Conservation (phyloP, 306 rosid genomes). For the Gleditsia sinensis region DNA sequence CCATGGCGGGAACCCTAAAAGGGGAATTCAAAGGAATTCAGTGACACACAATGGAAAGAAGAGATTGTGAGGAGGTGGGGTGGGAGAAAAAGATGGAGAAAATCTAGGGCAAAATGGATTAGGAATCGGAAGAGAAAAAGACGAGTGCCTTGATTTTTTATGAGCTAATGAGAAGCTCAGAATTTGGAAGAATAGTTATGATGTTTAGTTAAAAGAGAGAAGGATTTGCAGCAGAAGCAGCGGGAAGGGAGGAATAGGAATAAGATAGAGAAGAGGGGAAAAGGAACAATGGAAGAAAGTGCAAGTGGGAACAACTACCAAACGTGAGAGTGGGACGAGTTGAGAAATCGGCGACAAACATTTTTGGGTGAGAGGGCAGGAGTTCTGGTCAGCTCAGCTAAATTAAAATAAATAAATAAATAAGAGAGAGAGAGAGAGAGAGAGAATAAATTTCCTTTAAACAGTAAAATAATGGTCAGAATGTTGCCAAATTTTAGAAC, state of each 20-base stretch:
- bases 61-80: background rate
- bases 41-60: background rate
- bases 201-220: background rate
- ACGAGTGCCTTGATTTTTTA: conserved; percentile 21
- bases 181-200: background rate
- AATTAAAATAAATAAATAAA: too few relatives aligned
- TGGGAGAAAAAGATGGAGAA: background rate
- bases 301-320: background rate
- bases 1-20: conserved; percentile 43
- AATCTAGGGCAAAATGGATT: conserved; percentile 43
- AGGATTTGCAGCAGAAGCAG: background rate
- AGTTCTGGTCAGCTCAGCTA: too few relatives aligned
- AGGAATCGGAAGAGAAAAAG: background rate
- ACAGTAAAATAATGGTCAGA: too few relatives aligned
- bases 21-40: background rate
- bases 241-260: background rate
- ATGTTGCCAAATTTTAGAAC: too few relatives aligned
- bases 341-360: background rate
- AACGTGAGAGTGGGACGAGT: background rate
- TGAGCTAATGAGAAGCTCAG: conserved; percentile 19
- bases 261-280: background rate
- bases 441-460: too few relatives aligned
- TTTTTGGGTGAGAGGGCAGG: too few relatives aligned
- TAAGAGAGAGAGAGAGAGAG: too few relatives aligned
- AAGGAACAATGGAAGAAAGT: background rate